Conservation (phyloP, 495 filamentous ascomycete genomes). For the Aspergillus bertholletiae region DNA sequence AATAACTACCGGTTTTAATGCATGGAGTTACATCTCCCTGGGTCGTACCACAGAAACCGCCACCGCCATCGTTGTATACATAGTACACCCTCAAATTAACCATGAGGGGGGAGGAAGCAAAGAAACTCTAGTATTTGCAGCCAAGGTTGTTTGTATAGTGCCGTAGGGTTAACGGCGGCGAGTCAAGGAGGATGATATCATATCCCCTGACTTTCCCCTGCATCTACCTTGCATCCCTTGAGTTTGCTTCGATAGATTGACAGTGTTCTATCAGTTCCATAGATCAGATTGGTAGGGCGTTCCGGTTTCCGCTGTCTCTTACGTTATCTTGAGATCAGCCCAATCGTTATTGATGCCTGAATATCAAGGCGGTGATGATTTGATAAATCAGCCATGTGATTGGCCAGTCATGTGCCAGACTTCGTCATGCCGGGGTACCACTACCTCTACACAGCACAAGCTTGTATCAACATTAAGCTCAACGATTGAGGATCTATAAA, state of each 20-base stretch:
- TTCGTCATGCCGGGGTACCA: too few species aligned
- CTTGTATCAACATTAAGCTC: too few species aligned
- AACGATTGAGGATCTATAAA: too few species aligned
- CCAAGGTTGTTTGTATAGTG: background rate
- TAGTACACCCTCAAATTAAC: background rate
- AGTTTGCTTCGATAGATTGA: slow-evolving; percentile 7
- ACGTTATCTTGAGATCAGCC: background rate
- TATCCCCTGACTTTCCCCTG: slow-evolving; percentile 6
- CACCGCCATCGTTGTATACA: background rate
- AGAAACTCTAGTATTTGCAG: too few species aligned
- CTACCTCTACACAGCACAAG: too few species aligned
- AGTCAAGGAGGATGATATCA: background rate
- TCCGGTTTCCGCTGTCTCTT: background rate
- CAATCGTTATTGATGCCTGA: background rate
- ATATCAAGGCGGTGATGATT: slow-evolving; percentile 9
- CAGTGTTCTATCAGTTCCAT: background rate
- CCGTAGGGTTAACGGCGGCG: background rate
- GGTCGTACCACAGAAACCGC: background rate
- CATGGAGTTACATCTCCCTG: background rate
- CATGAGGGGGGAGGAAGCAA: too few species aligned
- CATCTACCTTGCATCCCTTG: slow-evolving; percentile 13
- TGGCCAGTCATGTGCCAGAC: too few species aligned
- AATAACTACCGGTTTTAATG: background rate
- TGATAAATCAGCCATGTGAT: slow-evolving; percentile 16
- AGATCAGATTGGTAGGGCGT: background rate